Percentiles rank a stretch among this genome's conserved stretches.
Evolutionary conservation across 331 rosid genomes (phyloP).

Genomic region (Acacia pycnantha): DNA sequence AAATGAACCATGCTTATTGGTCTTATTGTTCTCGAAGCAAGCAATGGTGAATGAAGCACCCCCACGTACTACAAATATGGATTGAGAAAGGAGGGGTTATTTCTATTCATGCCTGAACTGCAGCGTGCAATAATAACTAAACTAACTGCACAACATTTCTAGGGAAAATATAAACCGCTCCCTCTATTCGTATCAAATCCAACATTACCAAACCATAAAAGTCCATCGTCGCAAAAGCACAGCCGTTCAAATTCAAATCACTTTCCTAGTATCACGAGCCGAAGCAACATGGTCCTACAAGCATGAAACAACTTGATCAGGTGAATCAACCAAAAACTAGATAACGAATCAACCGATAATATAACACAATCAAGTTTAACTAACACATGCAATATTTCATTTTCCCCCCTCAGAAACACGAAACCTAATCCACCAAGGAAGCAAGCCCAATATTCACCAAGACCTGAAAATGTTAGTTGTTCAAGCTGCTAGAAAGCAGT

Average conservation of each 20-base stretch:
- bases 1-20: not conserved
- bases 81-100: not conserved
- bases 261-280: conserved; percentile 85
- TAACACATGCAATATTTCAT: not conserved
- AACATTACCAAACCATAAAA: conserved; percentile 23
- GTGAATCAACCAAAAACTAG: conserved; percentile 21
- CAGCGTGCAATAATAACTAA: not conserved
- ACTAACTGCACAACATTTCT: not conserved
- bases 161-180: conserved; percentile 16
- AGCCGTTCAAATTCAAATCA: conserved; percentile 40
- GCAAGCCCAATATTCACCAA: not conserved
- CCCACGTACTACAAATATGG: not conserved
- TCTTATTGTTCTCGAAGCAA: not conserved
- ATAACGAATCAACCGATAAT: not conserved
- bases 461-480: not conserved
- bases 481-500: not conserved
- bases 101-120: not conserved
- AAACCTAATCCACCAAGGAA: not conserved
- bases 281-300: conserved; percentile 88
- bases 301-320: conserved; percentile 29
- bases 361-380: not conserved
- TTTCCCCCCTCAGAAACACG: not conserved
- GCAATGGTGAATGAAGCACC: not conserved
- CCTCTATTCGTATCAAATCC: conserved; percentile 31
- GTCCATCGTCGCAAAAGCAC: conserved; percentile 29